Conservation (phyloP, 2,329 filamentous ascomycete genomes). For the Fusarium continuum region DNA sequence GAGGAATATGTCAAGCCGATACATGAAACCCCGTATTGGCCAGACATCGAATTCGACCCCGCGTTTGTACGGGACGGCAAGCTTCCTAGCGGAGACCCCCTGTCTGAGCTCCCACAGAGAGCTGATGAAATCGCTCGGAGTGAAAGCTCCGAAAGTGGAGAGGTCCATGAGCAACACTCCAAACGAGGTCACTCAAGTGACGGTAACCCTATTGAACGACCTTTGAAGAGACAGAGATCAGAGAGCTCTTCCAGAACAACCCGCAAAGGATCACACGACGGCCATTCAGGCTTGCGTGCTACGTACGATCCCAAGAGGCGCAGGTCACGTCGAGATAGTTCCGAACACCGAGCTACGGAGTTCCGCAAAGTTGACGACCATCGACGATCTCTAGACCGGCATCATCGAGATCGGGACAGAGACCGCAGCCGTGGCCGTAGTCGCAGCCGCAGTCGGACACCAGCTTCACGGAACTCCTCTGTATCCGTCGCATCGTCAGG, state of each 20-base stretch:
- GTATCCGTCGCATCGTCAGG: slow-evolving; percentile 49
- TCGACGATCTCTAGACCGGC: slow-evolving; percentile 29
- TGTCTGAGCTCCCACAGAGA: slow-evolving; percentile 20
- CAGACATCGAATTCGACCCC: slow-evolving; percentile 54
- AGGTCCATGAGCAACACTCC: slow-evolving; percentile 17
- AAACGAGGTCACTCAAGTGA: slow-evolving; percentile 30
- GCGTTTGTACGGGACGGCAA: slow-evolving; percentile 49
- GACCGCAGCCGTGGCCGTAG: slow-evolving; percentile 14
- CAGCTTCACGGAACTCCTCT: slow-evolving; percentile 45
- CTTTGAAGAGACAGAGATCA: slow-evolving; percentile 36
- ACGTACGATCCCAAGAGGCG: slow-evolving; percentile 18
- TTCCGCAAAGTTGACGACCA: slow-evolving; percentile 10
- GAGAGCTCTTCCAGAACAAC: slow-evolving; percentile 12
- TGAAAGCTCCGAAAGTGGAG: slow-evolving; percentile 31
- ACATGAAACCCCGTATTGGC: slow-evolving; percentile 54
- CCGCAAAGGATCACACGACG: slow-evolving; percentile 13
- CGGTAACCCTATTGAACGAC: slow-evolving; percentile 21
- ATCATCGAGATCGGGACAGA: slow-evolving; percentile 25
- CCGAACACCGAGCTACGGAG: slow-evolving; percentile 15
- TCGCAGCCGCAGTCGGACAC: slow-evolving; percentile 33
- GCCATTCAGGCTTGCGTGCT: slow-evolving; percentile 2
- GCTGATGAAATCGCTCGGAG: slow-evolving; percentile 10
- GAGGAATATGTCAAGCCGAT: slow-evolving; percentile 55
- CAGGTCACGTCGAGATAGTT: slow-evolving; percentile 24
- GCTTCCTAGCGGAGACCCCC: slow-evolving; percentile 34